Conservation (phyloP, 768 basidiomycete genomes). For the Jaapia argillacea region DNA sequence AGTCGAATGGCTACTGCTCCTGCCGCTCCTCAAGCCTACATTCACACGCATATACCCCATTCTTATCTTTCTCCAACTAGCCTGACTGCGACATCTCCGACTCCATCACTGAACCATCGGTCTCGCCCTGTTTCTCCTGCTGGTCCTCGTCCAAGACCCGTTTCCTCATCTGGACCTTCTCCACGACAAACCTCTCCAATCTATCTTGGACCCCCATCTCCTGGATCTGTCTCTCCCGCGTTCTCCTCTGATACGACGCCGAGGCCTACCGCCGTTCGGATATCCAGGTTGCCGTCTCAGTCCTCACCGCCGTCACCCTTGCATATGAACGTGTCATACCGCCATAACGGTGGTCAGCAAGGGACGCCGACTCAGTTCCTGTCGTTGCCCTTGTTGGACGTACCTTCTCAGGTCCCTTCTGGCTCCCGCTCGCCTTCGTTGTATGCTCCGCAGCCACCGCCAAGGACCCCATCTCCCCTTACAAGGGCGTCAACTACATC, state of each 20-base stretch:
- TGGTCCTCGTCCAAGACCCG: constrained; percentile 11
- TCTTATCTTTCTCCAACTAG: too few relatives aligned
- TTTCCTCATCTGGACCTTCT: too few relatives aligned
- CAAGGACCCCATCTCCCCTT: too few relatives aligned
- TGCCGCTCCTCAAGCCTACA: too few relatives aligned
- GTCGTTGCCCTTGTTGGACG: background rate
- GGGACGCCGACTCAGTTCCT: background rate
- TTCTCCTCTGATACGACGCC: too few relatives aligned
- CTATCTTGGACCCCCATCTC: too few relatives aligned
- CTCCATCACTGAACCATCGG: constrained; percentile 4
- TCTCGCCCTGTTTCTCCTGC: constrained; percentile 10
- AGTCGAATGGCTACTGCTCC: background rate
- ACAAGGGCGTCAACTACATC: too few relatives aligned
- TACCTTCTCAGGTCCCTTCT: background rate
- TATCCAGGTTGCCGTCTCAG: background rate
- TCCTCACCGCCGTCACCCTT: constrained; percentile 9
- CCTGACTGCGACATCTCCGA: constrained; percentile 1
- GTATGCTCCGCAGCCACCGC: background rate
- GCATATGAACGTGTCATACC: background rate
- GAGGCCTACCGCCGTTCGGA: too few relatives aligned
- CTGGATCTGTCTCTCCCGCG: too few relatives aligned
- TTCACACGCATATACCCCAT: too few relatives aligned
- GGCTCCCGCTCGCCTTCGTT: background rate
- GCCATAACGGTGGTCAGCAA: background rate
- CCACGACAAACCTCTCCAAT: too few relatives aligned